Conservation (phyloP, 306 rosid genomes). For the Leucaena leucocephala region DNA sequence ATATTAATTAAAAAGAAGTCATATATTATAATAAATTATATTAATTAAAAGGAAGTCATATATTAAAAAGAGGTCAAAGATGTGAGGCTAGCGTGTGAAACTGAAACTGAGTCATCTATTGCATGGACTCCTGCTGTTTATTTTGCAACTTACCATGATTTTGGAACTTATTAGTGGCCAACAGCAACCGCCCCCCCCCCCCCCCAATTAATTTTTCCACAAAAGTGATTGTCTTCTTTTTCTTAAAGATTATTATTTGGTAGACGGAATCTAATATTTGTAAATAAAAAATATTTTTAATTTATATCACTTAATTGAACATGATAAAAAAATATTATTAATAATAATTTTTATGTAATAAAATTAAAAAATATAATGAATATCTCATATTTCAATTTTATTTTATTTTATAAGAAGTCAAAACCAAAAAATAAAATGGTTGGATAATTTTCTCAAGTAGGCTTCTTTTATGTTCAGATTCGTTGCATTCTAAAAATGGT, state of each 20-base stretch:
- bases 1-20: constrained; percentile 5
- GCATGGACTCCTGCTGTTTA: background rate
- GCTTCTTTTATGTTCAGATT: background rate
- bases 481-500: constrained; percentile 11
- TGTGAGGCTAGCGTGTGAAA: constrained; percentile 18
- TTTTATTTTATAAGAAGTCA: background rate
- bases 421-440: background rate
- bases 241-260: background rate
- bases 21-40: background rate
- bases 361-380: background rate
- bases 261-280: background rate
- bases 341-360: background rate
- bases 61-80: constrained; percentile 37
- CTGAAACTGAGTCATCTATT: constrained; percentile 11
- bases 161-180: background rate
- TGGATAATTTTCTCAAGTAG: background rate
- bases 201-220: background rate
- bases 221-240: background rate
- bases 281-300: background rate
- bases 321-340: background rate
- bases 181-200: too few relatives aligned
- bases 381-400: background rate
- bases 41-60: background rate
- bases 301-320: background rate
- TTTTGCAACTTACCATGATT: background rate